Percentiles rank a stretch among this genome's conserved stretches.
These are phyloP conservation scores for Sanghuangporus weigelae DNA, from an alignment of 1,284 basidiomycete genomes.

Conservation along the genomic window DNA sequence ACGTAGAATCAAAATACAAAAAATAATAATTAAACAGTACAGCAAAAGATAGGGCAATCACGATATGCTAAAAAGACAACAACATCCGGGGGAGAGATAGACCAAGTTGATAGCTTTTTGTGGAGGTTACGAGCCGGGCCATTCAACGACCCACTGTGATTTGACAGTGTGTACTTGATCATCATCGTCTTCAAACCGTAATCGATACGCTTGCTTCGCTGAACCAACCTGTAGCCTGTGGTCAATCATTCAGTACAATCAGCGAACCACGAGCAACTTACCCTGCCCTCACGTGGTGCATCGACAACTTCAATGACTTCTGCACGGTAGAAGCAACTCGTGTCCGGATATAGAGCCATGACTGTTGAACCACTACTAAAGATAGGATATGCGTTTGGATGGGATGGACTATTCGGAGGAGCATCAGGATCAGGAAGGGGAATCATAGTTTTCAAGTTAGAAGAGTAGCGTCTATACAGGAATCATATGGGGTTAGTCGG, in stretches of 20 bases:
- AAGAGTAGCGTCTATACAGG: slow-evolving; percentile 52
- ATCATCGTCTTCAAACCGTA: slow-evolving; percentile 80
- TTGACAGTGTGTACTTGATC: slow-evolving; percentile 69
- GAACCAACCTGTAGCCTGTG: slow-evolving; percentile 14
- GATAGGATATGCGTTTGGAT: slow-evolving; percentile 63
- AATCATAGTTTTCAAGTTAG: slow-evolving; percentile 63
- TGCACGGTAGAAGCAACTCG: slow-evolving; percentile 81
- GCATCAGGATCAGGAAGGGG: slow-evolving; percentile 71
- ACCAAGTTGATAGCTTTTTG: neutral
- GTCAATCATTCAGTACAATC: neutral
- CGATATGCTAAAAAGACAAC: neutral
- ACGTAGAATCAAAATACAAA: too few species aligned
- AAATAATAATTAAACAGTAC: too few species aligned
- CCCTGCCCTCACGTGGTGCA: slow-evolving; percentile 49
- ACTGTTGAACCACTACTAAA: slow-evolving; percentile 68
- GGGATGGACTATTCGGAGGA: slow-evolving; percentile 48
- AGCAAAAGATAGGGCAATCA: neutral
- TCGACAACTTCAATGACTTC: slow-evolving; percentile 54
- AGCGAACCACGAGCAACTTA: slow-evolving; percentile 28
- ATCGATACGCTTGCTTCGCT: slow-evolving; percentile 45
- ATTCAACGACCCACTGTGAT: slow-evolving; percentile 73
- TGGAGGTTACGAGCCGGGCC: slow-evolving; percentile 40
- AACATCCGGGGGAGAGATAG: neutral
- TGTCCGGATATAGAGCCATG: slow-evolving; percentile 79
- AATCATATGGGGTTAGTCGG: slow-evolving; percentile 5